phyloP scores from a whole-genome alignment of 2,329 filamentous ascomycete genomes.

The Endoconidiophora laricicola region DNA sequence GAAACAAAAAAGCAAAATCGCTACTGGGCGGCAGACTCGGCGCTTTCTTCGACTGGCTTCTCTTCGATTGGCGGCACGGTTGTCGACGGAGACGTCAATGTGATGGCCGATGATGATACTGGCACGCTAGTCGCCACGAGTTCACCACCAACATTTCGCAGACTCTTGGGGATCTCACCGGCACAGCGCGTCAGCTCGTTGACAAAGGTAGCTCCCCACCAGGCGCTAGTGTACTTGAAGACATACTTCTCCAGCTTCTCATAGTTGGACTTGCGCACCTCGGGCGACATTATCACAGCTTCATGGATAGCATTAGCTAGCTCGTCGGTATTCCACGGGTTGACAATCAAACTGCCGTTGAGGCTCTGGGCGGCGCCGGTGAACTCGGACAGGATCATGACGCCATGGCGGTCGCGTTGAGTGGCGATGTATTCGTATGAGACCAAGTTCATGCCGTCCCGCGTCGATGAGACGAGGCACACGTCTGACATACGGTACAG shows the following conservation, averaged over 20 bases:
- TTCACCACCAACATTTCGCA: conserved; percentile 25
- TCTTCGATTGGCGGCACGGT: conserved; percentile 8
- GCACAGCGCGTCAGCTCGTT: conserved; percentile 52
- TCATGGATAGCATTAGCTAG: conserved; percentile 85
- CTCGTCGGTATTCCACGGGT: conserved; percentile 97
- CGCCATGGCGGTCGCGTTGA: conserved; percentile 76
- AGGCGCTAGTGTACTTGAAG: conserved; percentile 92
- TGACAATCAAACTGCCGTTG: conserved; percentile 85
- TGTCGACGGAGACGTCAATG: not conserved
- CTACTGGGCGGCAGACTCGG: not conserved
- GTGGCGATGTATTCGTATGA: conserved; percentile 97
- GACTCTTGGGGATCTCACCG: conserved; percentile 24
- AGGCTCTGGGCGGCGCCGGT: conserved; percentile 88
- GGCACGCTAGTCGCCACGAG: conserved; percentile 10
- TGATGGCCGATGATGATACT: conserved; percentile 7
- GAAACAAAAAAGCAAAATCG: not conserved
- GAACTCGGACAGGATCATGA: conserved; percentile 92
- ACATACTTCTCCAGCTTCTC: conserved; percentile 88
- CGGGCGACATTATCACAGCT: conserved; percentile 88
- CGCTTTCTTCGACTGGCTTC: conserved; percentile 9
- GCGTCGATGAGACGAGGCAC: conserved; percentile 84
- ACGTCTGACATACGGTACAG: conserved; percentile 86
- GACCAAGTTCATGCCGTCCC: conserved; percentile 97
- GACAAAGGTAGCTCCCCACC: conserved; percentile 92
- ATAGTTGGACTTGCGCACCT: conserved; percentile 74